phyloP scores from a whole-genome alignment of 768 basidiomycete genomes.

The Macrolepiota fuliginosa region DNA sequence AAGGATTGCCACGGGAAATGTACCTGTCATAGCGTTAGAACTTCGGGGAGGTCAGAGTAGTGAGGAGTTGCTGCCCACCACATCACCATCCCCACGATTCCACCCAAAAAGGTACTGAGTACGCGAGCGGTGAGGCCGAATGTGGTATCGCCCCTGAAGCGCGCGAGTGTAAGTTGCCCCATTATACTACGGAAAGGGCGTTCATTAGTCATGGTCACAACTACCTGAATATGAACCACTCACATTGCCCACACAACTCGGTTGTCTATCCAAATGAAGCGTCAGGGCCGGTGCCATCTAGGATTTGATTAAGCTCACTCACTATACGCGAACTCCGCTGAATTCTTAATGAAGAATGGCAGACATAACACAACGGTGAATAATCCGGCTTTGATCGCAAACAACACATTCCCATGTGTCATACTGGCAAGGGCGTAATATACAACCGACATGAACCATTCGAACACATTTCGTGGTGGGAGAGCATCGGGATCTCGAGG shows the following conservation, averaged over 20 bases:
- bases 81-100: conserved; percentile 57
- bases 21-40: conserved; percentile 43
- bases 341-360: conserved; percentile 54
- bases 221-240: conserved; percentile 19
- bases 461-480: conserved; percentile 61
- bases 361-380: conserved; percentile 58
- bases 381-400: conserved; percentile 68
- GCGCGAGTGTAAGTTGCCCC: conserved; percentile 68
- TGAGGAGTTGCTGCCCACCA: conserved; percentile 44
- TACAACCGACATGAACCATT: conserved; percentile 44
- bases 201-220: not conserved
- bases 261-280: conserved; percentile 39
- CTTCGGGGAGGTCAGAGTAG: not conserved
- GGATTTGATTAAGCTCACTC: conserved; percentile 18
- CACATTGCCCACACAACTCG: conserved; percentile 73
- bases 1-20: conserved; percentile 62
- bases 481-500: conserved; percentile 73
- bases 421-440: conserved; percentile 40
- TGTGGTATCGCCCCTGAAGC: conserved; percentile 75
- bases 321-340: conserved; percentile 60
- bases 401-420: conserved; percentile 59
- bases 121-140: conserved; percentile 64
- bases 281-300: conserved; percentile 5
- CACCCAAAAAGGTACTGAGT: conserved; percentile 63
- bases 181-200: conserved; percentile 49